phyloP scores from a whole-genome alignment of 108 stramenopile species.

The Parietichytrium sp. region DNA sequence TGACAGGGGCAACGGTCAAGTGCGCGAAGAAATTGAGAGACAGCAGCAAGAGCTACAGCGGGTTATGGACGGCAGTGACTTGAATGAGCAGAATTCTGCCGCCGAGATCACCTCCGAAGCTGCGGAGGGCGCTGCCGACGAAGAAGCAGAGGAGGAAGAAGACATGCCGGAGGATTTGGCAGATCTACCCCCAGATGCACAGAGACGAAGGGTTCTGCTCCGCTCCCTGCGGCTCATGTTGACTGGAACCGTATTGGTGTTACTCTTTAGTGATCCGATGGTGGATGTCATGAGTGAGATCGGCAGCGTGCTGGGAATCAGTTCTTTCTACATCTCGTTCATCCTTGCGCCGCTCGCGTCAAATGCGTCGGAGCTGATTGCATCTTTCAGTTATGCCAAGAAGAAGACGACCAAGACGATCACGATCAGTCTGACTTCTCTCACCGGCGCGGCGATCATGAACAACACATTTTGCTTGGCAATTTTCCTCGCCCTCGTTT shows the following conservation, averaged over 20 bases:
- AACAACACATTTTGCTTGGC: constrained; percentile 95
- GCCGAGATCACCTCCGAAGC: not conserved
- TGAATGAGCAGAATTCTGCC: not conserved
- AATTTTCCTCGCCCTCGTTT: constrained; percentile 89
- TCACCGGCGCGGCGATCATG: constrained; percentile 94
- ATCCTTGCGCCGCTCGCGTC: constrained; percentile 91
- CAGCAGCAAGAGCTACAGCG: not conserved
- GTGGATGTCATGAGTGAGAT: constrained; percentile 90
- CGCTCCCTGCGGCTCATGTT: constrained; percentile 78
- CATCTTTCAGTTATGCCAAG: constrained; percentile 81
- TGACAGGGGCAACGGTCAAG: not conserved
- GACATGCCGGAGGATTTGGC: constrained; percentile 58
- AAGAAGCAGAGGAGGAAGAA: constrained; percentile 50
- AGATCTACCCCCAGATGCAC: constrained; percentile 72
- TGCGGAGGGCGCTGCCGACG: constrained; percentile 16
- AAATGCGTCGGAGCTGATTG: constrained; percentile 91
- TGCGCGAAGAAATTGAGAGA: not conserved
- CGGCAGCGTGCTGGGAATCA: constrained; percentile 68
- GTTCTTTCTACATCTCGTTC: constrained; percentile 92
- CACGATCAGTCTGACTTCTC: constrained; percentile 71
- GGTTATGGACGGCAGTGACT: not conserved
- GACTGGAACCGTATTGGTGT: constrained; percentile 78
- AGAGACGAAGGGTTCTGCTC: constrained; percentile 76
- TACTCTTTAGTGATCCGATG: constrained; percentile 91
- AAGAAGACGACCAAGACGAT: constrained; percentile 92